Evolutionary conservation across 2,329 filamentous ascomycete species (phyloP), one percentile per base, ranked within the genome.

Genomic region (Emydomyces testavorans): DNA sequence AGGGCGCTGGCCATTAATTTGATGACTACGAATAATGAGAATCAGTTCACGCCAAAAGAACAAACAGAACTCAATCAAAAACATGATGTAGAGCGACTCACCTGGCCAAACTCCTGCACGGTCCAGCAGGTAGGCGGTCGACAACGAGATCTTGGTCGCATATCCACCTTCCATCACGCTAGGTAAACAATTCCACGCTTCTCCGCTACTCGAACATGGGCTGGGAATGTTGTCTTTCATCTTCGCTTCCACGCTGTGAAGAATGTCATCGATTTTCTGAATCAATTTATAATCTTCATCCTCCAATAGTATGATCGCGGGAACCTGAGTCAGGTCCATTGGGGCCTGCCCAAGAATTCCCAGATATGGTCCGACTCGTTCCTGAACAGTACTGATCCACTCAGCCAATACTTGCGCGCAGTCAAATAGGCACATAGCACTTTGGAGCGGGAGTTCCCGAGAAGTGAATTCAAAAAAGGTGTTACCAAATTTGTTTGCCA

Each of bases 361-460:
- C 4, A 96, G 66, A 58, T 92, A 94, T 3, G 80, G 80, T 0
- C 90, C 90, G n/a, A 95, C 84, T 6, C 92, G 83, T 60, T 95
- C 89, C 64, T 98, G 92, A 2, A 96, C 78, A 1, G 88, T 92
- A 4, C 85, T 85, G 34, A 92, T 78, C 90, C 90, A 98, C 65
- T 96, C 90, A 0, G 87, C 87, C 26, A 98, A 76, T 1, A 96
- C 87, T 60, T 95, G 89, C 2, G 86, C 84, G 60, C 90, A 96
- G 60, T 96, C 90, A 58, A 94, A 93, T 4, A 85, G 82, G 64
- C 90, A 95, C 73, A 96, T 81, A 1, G 88, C 86, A 11, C 85
- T 88, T 62, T 94, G 90, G 32, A 94, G 77, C 0, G 92, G 88
- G 10, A 96, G 73, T 60, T 95, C 88, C 37, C 86, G 77, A 46